These are phyloP conservation scores for Coemansia sp. DNA, from an alignment of 192 early-diverging fungal genomes.

Conservation along the genomic window DNA sequence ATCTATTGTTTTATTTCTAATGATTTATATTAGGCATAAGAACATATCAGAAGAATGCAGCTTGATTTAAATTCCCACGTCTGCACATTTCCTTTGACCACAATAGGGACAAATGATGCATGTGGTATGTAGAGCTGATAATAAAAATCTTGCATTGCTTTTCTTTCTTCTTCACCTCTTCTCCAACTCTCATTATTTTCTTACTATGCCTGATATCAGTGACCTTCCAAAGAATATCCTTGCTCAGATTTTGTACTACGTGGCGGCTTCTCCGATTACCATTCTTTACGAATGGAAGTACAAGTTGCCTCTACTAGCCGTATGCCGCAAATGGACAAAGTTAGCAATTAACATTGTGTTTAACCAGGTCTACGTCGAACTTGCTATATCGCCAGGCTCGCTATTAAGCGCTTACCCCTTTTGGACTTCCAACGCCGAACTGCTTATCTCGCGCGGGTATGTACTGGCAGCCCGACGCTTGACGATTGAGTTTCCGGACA, in stretches of 20 bases:
- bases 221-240: background rate
- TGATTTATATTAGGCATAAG: no score
- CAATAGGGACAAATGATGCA: background rate
- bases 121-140: background rate
- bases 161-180: background rate
- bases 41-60: no score
- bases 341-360: background rate
- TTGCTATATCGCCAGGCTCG: background rate
- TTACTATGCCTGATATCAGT: background rate
- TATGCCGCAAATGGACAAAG: background rate
- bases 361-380: background rate
- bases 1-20: no score
- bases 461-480: no score
- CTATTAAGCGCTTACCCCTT: background rate
- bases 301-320: background rate
- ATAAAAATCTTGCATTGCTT: background rate
- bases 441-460: background rate
- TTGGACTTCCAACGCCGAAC: background rate
- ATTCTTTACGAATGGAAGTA: background rate
- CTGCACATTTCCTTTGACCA: background rate
- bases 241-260: background rate
- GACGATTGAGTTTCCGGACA: no score
- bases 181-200: background rate
- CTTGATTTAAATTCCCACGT: background rate
- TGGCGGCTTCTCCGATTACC: background rate